Base-by-base conservation (phyloP, 2,329 filamentous ascomycete species). In the Rhexocercosporidium sp. region DNA sequence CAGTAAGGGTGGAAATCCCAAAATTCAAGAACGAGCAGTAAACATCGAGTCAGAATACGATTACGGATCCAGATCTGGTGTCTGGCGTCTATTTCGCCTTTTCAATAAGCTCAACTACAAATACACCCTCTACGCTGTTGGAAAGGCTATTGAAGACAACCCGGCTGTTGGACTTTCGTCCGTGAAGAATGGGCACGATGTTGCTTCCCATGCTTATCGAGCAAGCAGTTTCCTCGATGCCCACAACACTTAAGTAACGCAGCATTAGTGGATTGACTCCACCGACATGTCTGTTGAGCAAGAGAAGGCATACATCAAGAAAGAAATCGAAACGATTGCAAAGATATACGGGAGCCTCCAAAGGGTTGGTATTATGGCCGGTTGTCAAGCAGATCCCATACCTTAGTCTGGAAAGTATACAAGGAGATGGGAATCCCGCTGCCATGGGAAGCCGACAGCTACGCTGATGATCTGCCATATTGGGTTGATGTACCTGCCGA, bases 381-480 rank as follows among this genome's bases (percentile, higher is more conserved):
- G 6, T 70, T 77, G 3, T 78, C 76, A 0, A 77, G 75, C 20
- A 81, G 83, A 49, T 82, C 80, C 9, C 76, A 80, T 11, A 80
- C 80, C 11, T 74, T 85, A 25, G 78, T 86, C 0, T 81, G 80
- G 56, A 79, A 82, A 69, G 80, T 83, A 2, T 85, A 83, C 74
- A 81, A 83, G 67, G 84, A 86, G 74, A 82, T 86, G 78, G 82
- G 83, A 3, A 80, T 82, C 60, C 79, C 80, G 64, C 78, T 87
- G 0, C 73, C 85, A 0, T 87, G 83, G 79, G 79, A 80, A 25
- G 79, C 77, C 18, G 85, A 87, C 68, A 80, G 79, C 0, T 87
- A 86, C 66, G 83, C 83, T 16, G 85, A 87, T 66, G 85, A 87
- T 66, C 76, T 86, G 6, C 84, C 85, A 0, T 86, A 86, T 74